Evolutionary conservation across 2,329 filamentous ascomycete genomes (phyloP), one percentile per base, ranked within the genome.

Genomic region (Acrocalymma vagum): DNA sequence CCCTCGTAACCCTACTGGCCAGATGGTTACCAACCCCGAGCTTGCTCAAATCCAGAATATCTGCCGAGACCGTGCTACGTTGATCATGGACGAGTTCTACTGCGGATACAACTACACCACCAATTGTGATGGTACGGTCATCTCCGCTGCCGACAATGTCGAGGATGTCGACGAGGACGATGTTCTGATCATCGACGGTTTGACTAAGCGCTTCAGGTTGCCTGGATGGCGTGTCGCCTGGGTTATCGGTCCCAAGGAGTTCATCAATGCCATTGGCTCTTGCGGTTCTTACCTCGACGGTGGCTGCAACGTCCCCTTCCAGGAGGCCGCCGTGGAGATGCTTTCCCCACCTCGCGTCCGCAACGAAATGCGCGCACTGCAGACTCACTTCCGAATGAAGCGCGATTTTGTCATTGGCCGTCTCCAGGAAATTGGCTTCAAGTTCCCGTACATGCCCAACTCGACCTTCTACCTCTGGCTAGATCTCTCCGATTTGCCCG

Each of bases 31-130:
- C 60, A 91, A 92, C 67, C 87, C 90, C 0, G 88, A 96, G 71
- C 78, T 97, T 49, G 86, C 87, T 13, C 83, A 93, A 72, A 96
- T 96, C 60, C 92, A 97, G 71, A 89, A 96, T 64, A 87, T 96
- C 59, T 95, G 91, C 77, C 85, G 91, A 64, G 89, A 91, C 55
- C 85, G 91, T 38, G 91, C 91, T 3, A 97, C 93, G 1, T 78
- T 97, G 40, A 92, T 97, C 69, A 90, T 92, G 74, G 93, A 97
- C 65, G 93, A 97, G 73, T 97, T 97, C 78, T 97, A 97, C 75
- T 68, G 64, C 40, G 63, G 92, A 15, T 97, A 96, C 79, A 96
- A 96, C 75, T 97, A 97, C 76, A 95, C 90, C 23, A 89, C 84
- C 57, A 80, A 91, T 74, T 97, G 93, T 69, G 92, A 96, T 64